phyloP scores from a whole-genome alignment of 352 stramenopile genomes.

The Phytophthora gonapodyides region DNA sequence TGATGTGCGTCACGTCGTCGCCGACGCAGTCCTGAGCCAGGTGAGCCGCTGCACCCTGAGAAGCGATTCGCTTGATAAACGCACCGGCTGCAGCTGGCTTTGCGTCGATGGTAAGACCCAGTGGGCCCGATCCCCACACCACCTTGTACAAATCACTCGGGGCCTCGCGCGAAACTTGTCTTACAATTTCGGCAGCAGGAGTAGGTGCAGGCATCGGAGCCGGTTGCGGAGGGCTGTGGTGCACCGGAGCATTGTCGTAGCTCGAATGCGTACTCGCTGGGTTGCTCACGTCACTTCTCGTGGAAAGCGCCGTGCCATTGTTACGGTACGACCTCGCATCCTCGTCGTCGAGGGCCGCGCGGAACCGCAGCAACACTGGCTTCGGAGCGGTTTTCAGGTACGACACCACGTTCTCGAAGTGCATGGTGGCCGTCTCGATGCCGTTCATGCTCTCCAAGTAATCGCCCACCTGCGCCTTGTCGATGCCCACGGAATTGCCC shows the following conservation, averaged over 20 bases:
- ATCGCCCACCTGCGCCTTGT: conserved; percentile 82
- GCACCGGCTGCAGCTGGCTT: conserved; percentile 57
- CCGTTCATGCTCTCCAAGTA: conserved; percentile 86
- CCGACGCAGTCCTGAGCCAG: conserved; percentile 83
- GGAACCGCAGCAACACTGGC: conserved; percentile 75
- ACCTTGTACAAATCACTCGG: conserved; percentile 74
- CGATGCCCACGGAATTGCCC: conserved; percentile 75
- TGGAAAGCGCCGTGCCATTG: conserved; percentile 39
- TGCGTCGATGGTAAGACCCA: conserved; percentile 84
- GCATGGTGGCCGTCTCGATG: conserved; percentile 63
- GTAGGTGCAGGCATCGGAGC: conserved; percentile 21
- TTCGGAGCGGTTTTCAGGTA: conserved; percentile 85
- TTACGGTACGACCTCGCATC: conserved; percentile 35
- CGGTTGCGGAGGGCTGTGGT: conserved; percentile 21
- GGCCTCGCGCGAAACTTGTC: conserved; percentile 41
- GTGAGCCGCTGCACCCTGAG: conserved; percentile 68
- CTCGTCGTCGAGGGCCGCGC: conserved; percentile 47
- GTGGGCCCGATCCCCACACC: conserved; percentile 72
- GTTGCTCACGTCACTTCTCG: conserved; percentile 28
- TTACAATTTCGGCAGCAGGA: conserved; percentile 32
- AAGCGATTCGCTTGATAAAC: conserved; percentile 86
- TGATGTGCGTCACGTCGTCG: conserved; percentile 85
- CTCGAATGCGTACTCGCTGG: conserved; percentile 26
- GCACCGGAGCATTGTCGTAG: conserved; percentile 34
- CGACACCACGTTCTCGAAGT: conserved; percentile 82